Conservation (phyloP, 2,329 filamentous ascomycete genomes). For the Didymella pinodella region DNA sequence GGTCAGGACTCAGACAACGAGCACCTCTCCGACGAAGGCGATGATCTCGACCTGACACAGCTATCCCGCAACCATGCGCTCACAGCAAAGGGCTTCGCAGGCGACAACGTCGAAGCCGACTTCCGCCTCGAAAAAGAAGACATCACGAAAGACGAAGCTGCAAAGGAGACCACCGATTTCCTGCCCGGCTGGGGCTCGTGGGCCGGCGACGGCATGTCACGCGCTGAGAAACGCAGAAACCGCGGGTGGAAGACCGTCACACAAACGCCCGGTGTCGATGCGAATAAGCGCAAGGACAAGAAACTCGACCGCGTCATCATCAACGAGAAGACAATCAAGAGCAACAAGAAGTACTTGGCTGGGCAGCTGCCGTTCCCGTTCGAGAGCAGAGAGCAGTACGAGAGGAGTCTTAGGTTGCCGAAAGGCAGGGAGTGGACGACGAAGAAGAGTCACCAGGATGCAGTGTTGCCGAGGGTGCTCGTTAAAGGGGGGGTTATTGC, state of each 20-base stretch:
- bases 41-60: conserved; percentile 51
- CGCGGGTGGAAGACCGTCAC: conserved; percentile 64
- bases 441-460: conserved; percentile 91
- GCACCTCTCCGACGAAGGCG: conserved; percentile 48
- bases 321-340: conserved; percentile 88
- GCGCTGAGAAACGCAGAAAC: conserved; percentile 65
- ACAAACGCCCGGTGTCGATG: conserved; percentile 76
- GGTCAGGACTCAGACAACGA: conserved; percentile 43
- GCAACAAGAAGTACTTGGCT: conserved; percentile 90
- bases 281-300: conserved; percentile 79
- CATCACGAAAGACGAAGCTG: conserved; percentile 76
- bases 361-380: conserved; percentile 86
- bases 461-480: conserved; percentile 86
- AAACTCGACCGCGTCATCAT: conserved; percentile 87
- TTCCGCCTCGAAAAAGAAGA: conserved; percentile 83
- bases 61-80: conserved; percentile 67
- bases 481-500: conserved; percentile 93
- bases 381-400: conserved; percentile 87
- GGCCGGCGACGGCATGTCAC: conserved; percentile 83
- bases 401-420: conserved; percentile 83
- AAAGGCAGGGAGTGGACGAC: conserved; percentile 95
- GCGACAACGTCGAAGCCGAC: conserved; percentile 79
- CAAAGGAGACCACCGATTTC: conserved; percentile 82
- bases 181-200: conserved; percentile 94
- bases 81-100: conserved; percentile 85